These are phyloP conservation scores for Iodosphaeria phyllophila DNA, from an alignment of 2,329 filamentous ascomycete genomes.

Conservation along the genomic window DNA sequence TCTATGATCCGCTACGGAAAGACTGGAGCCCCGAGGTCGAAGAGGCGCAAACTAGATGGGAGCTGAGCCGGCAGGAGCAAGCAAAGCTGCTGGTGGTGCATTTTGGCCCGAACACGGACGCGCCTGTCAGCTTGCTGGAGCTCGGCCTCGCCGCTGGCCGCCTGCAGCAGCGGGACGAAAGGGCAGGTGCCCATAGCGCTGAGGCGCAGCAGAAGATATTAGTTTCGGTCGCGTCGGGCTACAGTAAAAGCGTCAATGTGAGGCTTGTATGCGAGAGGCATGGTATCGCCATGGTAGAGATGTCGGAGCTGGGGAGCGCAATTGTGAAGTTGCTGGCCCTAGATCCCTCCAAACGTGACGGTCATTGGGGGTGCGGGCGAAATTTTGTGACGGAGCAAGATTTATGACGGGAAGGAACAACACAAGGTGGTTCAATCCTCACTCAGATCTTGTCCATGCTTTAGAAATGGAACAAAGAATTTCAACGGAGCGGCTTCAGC, in stretches of 20 bases:
- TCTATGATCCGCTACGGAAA: slow-evolving; percentile 35
- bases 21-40: slow-evolving; percentile 32
- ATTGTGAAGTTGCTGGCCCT: too few relatives aligned
- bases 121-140: slow-evolving; percentile 40
- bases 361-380: too few relatives aligned
- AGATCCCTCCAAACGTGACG: too few relatives aligned
- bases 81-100: slow-evolving; percentile 37
- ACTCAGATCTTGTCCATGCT: too few relatives aligned
- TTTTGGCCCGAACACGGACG: slow-evolving; percentile 30
- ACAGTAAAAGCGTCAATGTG: slow-evolving; percentile 42
- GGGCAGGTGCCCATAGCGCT: neutral
- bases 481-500: too few relatives aligned
- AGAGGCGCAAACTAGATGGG: slow-evolving; percentile 42
- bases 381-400: too few relatives aligned
- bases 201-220: slow-evolving; percentile 19
- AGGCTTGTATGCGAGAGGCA: slow-evolving; percentile 33
- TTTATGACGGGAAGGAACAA: too few relatives aligned
- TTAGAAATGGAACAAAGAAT: too few relatives aligned
- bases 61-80: slow-evolving; percentile 33
- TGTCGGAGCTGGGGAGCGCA: too few relatives aligned
- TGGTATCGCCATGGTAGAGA: slow-evolving; percentile 23
- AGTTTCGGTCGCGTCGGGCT: slow-evolving; percentile 32
- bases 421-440: too few relatives aligned
- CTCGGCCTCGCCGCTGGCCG: slow-evolving; percentile 29
- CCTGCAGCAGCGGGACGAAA: slow-evolving; percentile 4